Base-by-base conservation (phyloP, 352 stramenopile genomes). In the Pythium insidiosum region DNA sequence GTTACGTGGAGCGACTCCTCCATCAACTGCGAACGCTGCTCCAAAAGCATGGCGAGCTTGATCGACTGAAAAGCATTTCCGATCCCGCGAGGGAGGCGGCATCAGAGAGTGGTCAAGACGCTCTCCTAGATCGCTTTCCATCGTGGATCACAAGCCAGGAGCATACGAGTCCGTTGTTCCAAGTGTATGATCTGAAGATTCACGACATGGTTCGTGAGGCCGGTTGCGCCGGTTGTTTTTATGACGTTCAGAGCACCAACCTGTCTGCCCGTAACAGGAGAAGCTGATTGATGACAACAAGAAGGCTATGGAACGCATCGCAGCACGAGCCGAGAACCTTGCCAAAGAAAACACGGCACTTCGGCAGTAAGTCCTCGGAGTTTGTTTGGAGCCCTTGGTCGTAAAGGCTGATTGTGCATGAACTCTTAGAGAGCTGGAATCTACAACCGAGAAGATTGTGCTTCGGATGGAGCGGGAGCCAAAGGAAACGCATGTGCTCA, bases 161-260 rank as follows among this genome's bases (percentile, higher is more conserved):
- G 50, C 80, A 77, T 57, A 75, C 66, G 43, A 86, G 83, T 38
- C 75, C 78, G 24, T 49, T 91, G 13, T 66, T 91, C 21, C 69
- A 84, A 40, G 68, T 75, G 13, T 91, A 91, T 47, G 78, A 88
- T 43, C 47, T 78, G 24, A 85, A 84, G 43, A 91, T 91, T 66
- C 88, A 53, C 16, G 66, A 40, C 13, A 12, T 57, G 30, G 30
- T 45, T 18, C 19, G 41, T 18, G n/a, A n/a, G n/a, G n/a, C 26
- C 66, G 79, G n/a, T n/a, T n/a, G n/a, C n/a, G n/a, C n/a, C n/a
- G n/a, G n/a, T n/a, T n/a, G n/a, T n/a, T n/a, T n/a, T n/a, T n/a
- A n/a, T n/a, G n/a, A n/a, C n/a, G n/a, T n/a, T n/a, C n/a, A n/a
- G n/a, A n/a, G n/a, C n/a, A n/a, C n/a, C n/a, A n/a, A n/a, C n/a